A percentile compares a stretch with the other conserved stretches of the same genome.
These are phyloP conservation scores for Saccharum spontaneum DNA, from an alignment of 176 grass and related monocot genomes.

Conservation along the genomic window DNA sequence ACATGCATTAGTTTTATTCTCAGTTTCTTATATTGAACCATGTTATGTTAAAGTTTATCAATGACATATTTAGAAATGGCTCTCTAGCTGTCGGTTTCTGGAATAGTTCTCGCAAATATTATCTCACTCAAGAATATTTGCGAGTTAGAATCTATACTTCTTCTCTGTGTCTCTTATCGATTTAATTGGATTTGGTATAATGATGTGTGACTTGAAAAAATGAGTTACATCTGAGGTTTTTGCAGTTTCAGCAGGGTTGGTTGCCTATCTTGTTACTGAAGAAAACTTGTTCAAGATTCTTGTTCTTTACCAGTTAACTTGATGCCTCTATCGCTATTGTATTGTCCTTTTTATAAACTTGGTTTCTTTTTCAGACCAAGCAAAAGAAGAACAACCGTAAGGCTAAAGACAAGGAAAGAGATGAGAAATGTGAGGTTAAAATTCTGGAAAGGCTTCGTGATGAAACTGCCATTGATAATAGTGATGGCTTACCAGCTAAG, in stretches of 20 bases:
- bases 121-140: constrained; percentile 4
- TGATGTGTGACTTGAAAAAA: neutral
- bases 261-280: neutral
- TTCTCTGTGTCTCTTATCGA: neutral
- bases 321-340: constrained; percentile 8
- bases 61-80: neutral
- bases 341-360: constrained; percentile 23
- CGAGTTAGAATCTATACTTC: neutral
- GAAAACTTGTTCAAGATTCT: neutral
- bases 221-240: neutral
- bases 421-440: constrained; percentile 55
- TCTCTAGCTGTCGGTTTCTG: neutral
- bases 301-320: constrained; percentile 16
- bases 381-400: constrained; percentile 88
- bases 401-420: constrained; percentile 69
- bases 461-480: constrained; percentile 55
- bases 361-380: constrained; percentile 53
- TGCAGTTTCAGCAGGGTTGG: constrained; percentile 3
- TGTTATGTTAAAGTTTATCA: constrained; percentile 7
- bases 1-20: neutral
- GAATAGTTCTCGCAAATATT: neutral
- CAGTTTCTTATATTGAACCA: constrained; percentile 8
- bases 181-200: neutral
- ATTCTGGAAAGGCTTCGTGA: constrained; percentile 64
- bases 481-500: constrained; percentile 43